These are phyloP conservation scores for Curvularia spicifera DNA, from an alignment of 2,329 filamentous ascomycete genomes.

Conservation along the genomic window DNA sequence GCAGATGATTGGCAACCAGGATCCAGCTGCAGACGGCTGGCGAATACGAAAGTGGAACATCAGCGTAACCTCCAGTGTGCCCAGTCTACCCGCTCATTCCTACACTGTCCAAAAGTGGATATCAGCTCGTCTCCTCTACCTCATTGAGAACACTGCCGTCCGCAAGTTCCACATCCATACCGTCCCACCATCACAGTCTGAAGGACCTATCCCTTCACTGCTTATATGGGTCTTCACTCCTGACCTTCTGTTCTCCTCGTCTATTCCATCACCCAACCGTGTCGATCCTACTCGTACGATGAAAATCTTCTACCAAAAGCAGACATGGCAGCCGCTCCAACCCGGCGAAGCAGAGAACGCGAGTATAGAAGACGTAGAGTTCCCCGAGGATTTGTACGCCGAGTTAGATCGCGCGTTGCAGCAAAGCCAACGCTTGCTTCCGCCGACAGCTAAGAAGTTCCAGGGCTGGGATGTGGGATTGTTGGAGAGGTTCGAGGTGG, in stretches of 20 bases:
- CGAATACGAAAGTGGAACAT: slow-evolving; percentile 60
- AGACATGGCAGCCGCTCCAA: slow-evolving; percentile 32
- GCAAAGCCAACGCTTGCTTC: slow-evolving; percentile 60
- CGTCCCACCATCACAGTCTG: background rate
- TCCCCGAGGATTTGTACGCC: slow-evolving; percentile 60
- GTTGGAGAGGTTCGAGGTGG: slow-evolving; percentile 59
- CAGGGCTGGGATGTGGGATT: slow-evolving; percentile 72
- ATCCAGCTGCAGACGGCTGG: slow-evolving; percentile 55
- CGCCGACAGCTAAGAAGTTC: slow-evolving; percentile 63
- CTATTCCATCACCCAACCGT: slow-evolving; percentile 32
- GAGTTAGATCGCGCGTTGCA: slow-evolving; percentile 56
- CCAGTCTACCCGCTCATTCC: slow-evolving; percentile 10
- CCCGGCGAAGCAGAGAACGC: slow-evolving; percentile 48
- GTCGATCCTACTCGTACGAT: slow-evolving; percentile 57
- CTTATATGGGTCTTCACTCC: slow-evolving; percentile 68
- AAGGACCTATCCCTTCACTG: slow-evolving; percentile 26
- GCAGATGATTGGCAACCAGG: slow-evolving; percentile 48
- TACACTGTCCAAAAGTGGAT: slow-evolving; percentile 53
- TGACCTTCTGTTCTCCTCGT: slow-evolving; percentile 63
- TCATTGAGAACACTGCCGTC: slow-evolving; percentile 62
- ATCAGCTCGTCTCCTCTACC: slow-evolving; percentile 62
- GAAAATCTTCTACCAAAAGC: slow-evolving; percentile 62
- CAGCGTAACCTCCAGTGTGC: slow-evolving; percentile 28
- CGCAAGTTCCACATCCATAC: slow-evolving; percentile 63
- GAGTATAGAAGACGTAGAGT: slow-evolving; percentile 58